Evolutionary conservation across 177 flowering plant species (phyloP).

Genomic region (Vitis hybrid): DNA sequence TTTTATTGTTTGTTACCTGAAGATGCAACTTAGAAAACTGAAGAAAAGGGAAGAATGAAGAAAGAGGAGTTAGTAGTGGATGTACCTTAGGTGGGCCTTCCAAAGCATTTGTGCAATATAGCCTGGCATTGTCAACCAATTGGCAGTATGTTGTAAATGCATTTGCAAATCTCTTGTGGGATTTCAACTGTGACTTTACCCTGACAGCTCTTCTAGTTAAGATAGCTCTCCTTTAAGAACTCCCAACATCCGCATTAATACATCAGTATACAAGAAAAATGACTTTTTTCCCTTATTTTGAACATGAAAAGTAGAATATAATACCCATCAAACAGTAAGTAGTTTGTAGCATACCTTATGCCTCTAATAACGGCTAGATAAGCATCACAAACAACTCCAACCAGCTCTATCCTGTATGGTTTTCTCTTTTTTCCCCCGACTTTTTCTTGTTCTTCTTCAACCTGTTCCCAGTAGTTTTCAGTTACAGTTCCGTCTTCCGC

Average conservation of each 20-base stretch:
- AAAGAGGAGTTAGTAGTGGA: neutral
- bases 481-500: constrained; percentile 42
- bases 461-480: constrained; percentile 69
- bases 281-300: neutral
- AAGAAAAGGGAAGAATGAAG: neutral
- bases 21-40: neutral
- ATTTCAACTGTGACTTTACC: constrained; percentile 64
- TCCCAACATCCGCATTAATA: neutral
- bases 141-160: constrained; percentile 64
- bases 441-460: constrained; percentile 35
- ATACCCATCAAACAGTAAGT: neutral
- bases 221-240: constrained; percentile 63
- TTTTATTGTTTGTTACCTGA: no score
- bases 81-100: constrained; percentile 70
- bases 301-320: neutral
- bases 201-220: constrained; percentile 67
- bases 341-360: constrained; percentile 39
- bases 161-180: constrained; percentile 74
- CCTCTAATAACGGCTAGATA: constrained; percentile 73
- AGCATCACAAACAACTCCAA: constrained; percentile 79
- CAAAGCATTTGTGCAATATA: constrained; percentile 62
- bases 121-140: constrained; percentile 63
- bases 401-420: constrained; percentile 69
- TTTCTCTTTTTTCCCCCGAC: constrained; percentile 40
- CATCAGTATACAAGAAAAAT: neutral